A percentile compares a stretch with the other conserved stretches of the same genome.
phyloP scores from a whole-genome alignment of 106 monocot genomes.

The Vanilla planifolia region DNA sequence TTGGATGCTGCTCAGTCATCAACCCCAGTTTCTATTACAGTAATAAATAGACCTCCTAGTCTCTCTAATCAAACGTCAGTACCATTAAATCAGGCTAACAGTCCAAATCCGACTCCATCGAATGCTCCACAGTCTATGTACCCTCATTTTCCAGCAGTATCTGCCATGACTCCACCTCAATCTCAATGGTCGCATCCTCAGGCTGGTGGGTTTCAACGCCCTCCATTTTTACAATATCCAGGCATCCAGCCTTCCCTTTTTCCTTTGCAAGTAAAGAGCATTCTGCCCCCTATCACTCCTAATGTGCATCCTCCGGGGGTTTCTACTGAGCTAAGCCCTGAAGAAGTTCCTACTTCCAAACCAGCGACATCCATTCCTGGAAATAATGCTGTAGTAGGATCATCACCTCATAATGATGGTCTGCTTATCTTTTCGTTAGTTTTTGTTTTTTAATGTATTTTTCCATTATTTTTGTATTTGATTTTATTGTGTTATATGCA shows the following conservation, averaged over 20 bases:
- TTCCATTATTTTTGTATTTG: not conserved
- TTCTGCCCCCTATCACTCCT: slow-evolving; percentile 21
- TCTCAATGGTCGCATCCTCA: slow-evolving; percentile 57
- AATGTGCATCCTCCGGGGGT: slow-evolving; percentile 46
- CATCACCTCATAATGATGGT: slow-evolving; percentile 28
- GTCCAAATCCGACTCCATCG: slow-evolving; percentile 19
- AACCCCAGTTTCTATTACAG: slow-evolving; percentile 20
- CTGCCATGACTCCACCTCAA: slow-evolving; percentile 26
- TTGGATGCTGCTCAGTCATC: slow-evolving; percentile 10
- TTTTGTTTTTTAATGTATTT: not conserved
- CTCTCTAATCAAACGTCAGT: slow-evolving; percentile 20
- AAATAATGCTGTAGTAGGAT: slow-evolving; percentile 16
- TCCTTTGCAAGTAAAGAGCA: slow-evolving; percentile 25
- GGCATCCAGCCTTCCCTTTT: slow-evolving; percentile 27
- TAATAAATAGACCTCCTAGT: slow-evolving; percentile 22
- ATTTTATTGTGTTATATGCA: slow-evolving; percentile 9
- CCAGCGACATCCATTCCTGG: slow-evolving; percentile 13
- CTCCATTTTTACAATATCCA: slow-evolving; percentile 49
- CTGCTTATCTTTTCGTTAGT: slow-evolving; percentile 3
- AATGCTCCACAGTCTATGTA: slow-evolving; percentile 40
- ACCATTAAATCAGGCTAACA: slow-evolving; percentile 33
- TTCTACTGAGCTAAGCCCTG: slow-evolving; percentile 14
- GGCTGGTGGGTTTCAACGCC: slow-evolving; percentile 31
- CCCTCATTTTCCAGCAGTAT: slow-evolving; percentile 30
- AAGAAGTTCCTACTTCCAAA: slow-evolving; percentile 8